Base-by-base conservation (phyloP, 2,329 filamentous ascomycete species). In the Colletotrichum sp. region DNA sequence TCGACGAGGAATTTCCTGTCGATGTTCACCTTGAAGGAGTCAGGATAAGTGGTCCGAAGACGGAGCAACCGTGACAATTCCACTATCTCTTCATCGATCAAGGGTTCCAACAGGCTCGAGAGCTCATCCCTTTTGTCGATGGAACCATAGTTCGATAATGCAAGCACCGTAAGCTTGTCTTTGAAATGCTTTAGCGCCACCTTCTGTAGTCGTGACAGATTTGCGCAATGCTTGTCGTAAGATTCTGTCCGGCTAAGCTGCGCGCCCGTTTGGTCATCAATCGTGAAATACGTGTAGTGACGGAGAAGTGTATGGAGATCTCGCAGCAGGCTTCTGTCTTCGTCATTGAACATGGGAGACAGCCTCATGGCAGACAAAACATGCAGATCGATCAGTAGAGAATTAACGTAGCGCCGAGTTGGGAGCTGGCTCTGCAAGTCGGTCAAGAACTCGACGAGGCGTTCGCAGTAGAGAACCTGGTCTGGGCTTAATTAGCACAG, bases 361-460 rank as follows among this genome's bases (percentile, higher is more conserved):
- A 98, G 86, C 64, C 90, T 91, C 80, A 98, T 92, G 12, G 94
- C 91, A 1, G 96, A 89, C 32, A 98, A 85, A 26, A 98, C 85
- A 82, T 99, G 96, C 62, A 99, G 87, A 82, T 99, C 96, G 80
- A 94, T 93, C 16, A 99, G 85, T 57, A 99, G 87, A 2, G 95
- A 93, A 84, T 98, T 98, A 82, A 98, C 95, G 83, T 99, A 99
- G 84, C 97, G 92, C 80, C 97, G 90, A 5, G 98, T 99, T 1
- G 97, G 97, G 64, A 99, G 88, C 83, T 99, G 97, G 81, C 96
- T 98, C 83, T 98, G 93, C 24, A 99, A 87, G 82, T 99, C 97
- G 10, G 94, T 93, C 64, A 99, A 88, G 68, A 99, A 93, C 84
- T 99, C 97, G 68, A 97, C 86, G 78, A 99, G 96, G n/a, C 96